Evolutionary conservation across 2,329 filamentous ascomycete species (phyloP), one percentile per base, ranked within the genome.

Genomic region (Curvularia verruculosa): DNA sequence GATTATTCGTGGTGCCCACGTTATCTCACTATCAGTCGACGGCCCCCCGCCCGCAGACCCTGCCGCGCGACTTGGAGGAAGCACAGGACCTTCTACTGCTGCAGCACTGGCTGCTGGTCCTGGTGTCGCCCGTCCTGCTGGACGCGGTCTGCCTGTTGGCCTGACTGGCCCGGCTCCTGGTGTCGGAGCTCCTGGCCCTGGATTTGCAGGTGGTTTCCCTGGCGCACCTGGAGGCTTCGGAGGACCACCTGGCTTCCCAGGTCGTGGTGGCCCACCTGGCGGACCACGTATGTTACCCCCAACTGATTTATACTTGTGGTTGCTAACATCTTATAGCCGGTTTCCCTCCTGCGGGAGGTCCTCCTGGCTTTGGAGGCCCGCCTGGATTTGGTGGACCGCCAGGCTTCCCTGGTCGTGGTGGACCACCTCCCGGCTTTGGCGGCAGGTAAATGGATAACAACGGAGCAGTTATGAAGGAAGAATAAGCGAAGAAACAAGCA

Each of bases 41-140:
- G 96, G 94, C 56, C 94, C 95, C 53, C 95, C 95, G 45, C 94
- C 96, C 9, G 91, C 93, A 70, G 95, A 99, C 72, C 94, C 95
- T 52, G 91, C 92, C 68, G 88, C 94, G 47, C 87, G 95, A 78
- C 85, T 99, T 61, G 95, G 93, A 73, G 89, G 77, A 86, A 85
- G 87, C 28, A 84, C 89, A 29, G 86, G 88, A 58, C 83, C 81
- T 26, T 78, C 82, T 41, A 86, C 89, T 51, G 87, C 89, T 58
- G 69, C 75, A 12, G 65, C 75, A 36, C 83, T 97, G 67, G 84
- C 89, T 60, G 86, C 92, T 66, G 95, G 95, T 48, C 91, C 93
- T 62, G 95, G 95, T 71, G 92, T 98, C 66, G 89, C 92, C 64
- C 89, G 92, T 75, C 92, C 95, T 68, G 93, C 93, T 71, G 95